These are phyloP conservation scores for Venturia oleaginea DNA, from an alignment of 2,329 filamentous ascomycete species.

Conservation along the genomic window DNA sequence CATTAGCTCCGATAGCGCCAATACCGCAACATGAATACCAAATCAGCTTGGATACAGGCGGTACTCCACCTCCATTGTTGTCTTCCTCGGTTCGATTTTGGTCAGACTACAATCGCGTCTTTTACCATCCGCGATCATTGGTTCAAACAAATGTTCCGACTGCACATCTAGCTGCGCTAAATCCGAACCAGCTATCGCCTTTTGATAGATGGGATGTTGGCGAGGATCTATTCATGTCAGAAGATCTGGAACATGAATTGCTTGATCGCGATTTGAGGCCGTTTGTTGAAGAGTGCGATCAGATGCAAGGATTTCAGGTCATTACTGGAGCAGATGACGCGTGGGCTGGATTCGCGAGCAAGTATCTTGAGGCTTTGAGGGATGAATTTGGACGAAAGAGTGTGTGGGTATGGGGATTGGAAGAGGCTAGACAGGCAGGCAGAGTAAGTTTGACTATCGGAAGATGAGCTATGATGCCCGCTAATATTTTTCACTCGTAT, in stretches of 20 bases:
- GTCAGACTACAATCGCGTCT: conserved; percentile 93
- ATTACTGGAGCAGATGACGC: conserved; percentile 45
- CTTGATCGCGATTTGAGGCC: conserved; percentile 82
- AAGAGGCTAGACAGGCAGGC: conserved; percentile 38
- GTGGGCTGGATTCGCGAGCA: conserved; percentile 38
- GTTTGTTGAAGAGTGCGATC: conserved; percentile 88
- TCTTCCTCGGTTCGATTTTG: conserved; percentile 77
- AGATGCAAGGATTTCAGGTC: conserved; percentile 75
- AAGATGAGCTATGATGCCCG: conserved; percentile 13
- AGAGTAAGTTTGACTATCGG: conserved; percentile 20
- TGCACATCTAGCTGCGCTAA: conserved; percentile 30
- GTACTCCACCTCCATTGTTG: conserved; percentile 53
- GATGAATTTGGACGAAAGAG: conserved; percentile 82
- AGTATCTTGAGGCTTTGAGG: conserved; percentile 54
- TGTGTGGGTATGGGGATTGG: conserved; percentile 79
- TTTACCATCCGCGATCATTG: conserved; percentile 80
- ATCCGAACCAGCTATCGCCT: conserved; percentile 69
- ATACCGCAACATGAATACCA: conserved; percentile 71
- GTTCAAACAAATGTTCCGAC: conserved; percentile 52
- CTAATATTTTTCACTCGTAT: conserved; percentile 15
- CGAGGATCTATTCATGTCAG: conserved; percentile 54
- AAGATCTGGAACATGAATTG: conserved; percentile 63
- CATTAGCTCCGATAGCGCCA: conserved; percentile 22
- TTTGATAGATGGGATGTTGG: conserved; percentile 71
- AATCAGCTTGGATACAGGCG: conserved; percentile 64